phyloP scores from a whole-genome alignment of 352 stramenopile species.

The Pythium plurisporium region DNA sequence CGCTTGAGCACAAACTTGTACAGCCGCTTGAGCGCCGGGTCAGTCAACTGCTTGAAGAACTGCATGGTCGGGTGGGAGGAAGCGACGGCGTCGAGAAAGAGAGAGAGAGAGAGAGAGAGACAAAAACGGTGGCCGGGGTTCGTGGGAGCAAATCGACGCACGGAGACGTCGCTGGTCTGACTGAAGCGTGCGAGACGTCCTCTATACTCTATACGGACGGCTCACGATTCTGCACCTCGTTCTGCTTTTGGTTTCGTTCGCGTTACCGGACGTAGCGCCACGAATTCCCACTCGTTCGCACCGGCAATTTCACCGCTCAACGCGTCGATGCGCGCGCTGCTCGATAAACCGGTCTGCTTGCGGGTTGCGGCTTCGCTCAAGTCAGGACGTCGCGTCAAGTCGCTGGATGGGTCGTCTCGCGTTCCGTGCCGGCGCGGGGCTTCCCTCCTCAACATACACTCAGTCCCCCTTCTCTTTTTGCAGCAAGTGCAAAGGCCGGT shows the following conservation, averaged over 20 bases:
- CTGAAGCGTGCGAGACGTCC: no score
- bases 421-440: not conserved
- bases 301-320: constrained; percentile 1
- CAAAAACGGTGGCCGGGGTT: no score
- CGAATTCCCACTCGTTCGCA: constrained; percentile 4
- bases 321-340: not conserved
- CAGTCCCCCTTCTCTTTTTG: constrained; percentile 13
- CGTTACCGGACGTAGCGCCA: not conserved
- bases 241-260: not conserved
- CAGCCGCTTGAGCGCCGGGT: constrained; percentile 85
- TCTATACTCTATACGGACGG: not conserved
- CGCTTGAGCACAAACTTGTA: constrained; percentile 91
- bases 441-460: constrained; percentile 18
- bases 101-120: no score
- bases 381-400: no score
- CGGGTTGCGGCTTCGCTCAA: not conserved
- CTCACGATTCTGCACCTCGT: not conserved
- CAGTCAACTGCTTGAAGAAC: constrained; percentile 87
- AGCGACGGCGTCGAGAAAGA: no score
- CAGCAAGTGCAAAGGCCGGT: no score
- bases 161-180: no score
- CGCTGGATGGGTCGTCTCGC: not conserved
- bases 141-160: no score
- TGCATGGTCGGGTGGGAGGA: constrained; percentile 57
- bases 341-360: no score